Conservation (phyloP, 2,329 filamentous ascomycete species). For the Sordariomycetes sp. region DNA sequence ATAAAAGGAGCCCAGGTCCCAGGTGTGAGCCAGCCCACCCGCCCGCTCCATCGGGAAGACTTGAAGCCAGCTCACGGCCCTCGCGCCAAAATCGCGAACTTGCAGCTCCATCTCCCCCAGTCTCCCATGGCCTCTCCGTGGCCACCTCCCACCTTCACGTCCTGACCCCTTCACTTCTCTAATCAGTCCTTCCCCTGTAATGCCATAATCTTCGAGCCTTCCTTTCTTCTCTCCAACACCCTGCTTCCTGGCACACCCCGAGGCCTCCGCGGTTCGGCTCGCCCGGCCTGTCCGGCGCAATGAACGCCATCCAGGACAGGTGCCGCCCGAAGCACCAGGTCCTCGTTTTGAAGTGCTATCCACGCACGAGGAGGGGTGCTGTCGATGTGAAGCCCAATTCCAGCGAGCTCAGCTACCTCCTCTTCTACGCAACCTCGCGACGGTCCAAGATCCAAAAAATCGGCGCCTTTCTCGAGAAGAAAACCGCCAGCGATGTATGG, state of each 20-base stretch:
- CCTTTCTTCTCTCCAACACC: neutral
- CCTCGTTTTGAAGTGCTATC: conserved; percentile 91
- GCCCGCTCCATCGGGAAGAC: neutral
- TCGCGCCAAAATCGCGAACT: neutral
- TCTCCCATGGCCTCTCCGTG: neutral
- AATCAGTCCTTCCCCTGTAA: neutral
- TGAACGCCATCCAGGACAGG: conserved; percentile 56
- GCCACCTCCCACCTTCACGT: neutral
- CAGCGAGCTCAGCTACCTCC: conserved; percentile 90
- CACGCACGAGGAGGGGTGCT: conserved; percentile 79
- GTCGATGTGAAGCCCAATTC: conserved; percentile 93
- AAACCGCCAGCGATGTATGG: conserved; percentile 85
- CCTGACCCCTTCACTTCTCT: neutral
- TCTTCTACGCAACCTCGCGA: conserved; percentile 93
- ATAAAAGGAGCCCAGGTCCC: neutral
- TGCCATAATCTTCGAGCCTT: conserved; percentile 1
- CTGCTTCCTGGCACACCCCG: neutral
- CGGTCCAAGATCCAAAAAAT: conserved; percentile 95
- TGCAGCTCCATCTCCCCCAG: neutral
- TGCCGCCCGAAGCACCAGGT: conserved; percentile 95
- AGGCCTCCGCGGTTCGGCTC: neutral
- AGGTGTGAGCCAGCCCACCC: neutral
- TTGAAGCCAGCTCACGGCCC: neutral
- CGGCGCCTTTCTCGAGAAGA: conserved; percentile 86
- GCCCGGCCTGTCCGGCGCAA: conserved; percentile 21